Evolutionary conservation across 176 grass and related monocot genomes (phyloP).

Genomic region (Musa itinerans): DNA sequence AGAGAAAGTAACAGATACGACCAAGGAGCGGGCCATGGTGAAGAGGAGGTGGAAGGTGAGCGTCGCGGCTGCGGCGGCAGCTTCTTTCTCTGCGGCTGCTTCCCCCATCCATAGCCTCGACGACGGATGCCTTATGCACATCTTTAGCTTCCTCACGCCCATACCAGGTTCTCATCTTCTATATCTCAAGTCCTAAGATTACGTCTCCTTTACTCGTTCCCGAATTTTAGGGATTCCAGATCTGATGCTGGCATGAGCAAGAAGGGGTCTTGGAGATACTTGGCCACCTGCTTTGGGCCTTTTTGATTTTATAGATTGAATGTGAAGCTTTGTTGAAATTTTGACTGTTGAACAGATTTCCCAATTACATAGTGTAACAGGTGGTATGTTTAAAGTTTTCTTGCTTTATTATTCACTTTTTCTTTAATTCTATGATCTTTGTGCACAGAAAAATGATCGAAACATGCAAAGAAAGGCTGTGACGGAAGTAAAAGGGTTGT

Average conservation of each 20-base stretch:
- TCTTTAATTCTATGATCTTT: too few species aligned
- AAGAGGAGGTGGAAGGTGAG: conserved; percentile 34
- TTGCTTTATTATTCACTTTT: too few species aligned
- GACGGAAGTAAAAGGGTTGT: too few species aligned
- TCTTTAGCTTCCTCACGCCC: conserved; percentile 91
- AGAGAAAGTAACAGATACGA: background rate
- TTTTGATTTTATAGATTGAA: background rate
- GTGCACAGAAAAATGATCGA: too few species aligned
- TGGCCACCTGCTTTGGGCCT: background rate
- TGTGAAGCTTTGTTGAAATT: too few species aligned
- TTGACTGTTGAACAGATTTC: too few species aligned
- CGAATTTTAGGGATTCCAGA: background rate
- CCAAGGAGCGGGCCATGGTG: conserved; percentile 17
- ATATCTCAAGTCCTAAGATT: background rate
- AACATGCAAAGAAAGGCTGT: too few species aligned
- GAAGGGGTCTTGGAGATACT: background rate
- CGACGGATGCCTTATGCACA: conserved; percentile 95
- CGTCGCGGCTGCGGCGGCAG: background rate
- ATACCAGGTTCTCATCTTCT: conserved; percentile 57
- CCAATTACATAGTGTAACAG: too few species aligned
- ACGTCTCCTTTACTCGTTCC: background rate
- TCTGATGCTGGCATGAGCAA: background rate
- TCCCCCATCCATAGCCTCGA: conserved; percentile 59
- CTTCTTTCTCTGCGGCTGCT: background rate
- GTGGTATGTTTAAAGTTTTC: too few species aligned